Evolutionary conservation across 495 filamentous ascomycete species (phyloP), one percentile per base, ranked within the genome.

Genomic region (Viridothelium virens): DNA sequence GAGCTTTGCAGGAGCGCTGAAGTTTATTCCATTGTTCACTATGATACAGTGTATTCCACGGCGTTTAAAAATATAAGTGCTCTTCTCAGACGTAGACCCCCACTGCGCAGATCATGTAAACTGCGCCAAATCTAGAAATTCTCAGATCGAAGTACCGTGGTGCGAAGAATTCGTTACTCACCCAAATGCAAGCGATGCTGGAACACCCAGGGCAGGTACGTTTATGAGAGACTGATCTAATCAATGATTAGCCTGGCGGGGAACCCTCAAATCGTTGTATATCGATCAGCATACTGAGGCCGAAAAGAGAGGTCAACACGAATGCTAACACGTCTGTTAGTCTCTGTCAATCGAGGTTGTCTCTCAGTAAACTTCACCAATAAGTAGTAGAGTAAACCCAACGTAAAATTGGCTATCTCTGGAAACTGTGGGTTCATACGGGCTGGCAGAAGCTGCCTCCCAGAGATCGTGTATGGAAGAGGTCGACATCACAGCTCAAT

Each of bases 101-200:
- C 75, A 92, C 94, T 33, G 91, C 94, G 78, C 94, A 98, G 75
- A 98, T 97, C 87, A 96, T 93, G 82, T 91, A 96, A 31, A 97
- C 91, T 56, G 93, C 89, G 68, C 95, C 94, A 76, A 97, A 91
- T 50, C 94, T 98, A 74, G 2, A 9, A 2, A 11, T 39, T 5
- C 18, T 70, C 38, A 68, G 53, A 48, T 14, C 67, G 65, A 68
- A 73, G 70, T 56, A 12, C 37, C 44, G 53, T 56, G 65, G 11
- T 41, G 12, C 37, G 31, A 18, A 31, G 56, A 46, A 62, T 38
- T 56, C 39, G 44, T 44, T 38, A 36, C 85, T 74, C 86, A 97
- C 94, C 91, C 95, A 78, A 96, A 85, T 63, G 90, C 87, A 70
- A 96, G 72, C 61, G 92, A 91, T 66, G 94, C 93, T 61, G 95